A percentile compares a stretch with the other conserved stretches of the same genome.
These are phyloP conservation scores for Petasospora rhodanensis DNA, from an alignment of 1,139 yeast genomes.

Conservation along the genomic window DNA sequence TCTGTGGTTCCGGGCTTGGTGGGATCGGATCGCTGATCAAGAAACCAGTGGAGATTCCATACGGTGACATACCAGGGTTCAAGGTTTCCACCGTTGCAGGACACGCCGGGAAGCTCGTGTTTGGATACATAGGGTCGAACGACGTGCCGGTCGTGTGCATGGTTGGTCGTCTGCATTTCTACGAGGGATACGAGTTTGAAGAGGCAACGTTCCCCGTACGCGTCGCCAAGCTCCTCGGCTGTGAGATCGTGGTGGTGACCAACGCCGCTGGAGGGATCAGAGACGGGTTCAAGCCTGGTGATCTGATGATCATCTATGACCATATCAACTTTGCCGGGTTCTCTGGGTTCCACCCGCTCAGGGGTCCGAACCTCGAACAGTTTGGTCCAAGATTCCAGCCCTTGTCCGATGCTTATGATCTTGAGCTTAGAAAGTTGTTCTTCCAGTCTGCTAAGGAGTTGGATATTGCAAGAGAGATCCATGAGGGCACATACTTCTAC, in stretches of 20 bases:
- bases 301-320: constrained; percentile 83
- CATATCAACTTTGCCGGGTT: constrained; percentile 90
- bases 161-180: constrained; percentile 90
- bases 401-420: constrained; percentile 84
- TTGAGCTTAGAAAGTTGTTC: constrained; percentile 56
- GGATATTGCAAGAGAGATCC: constrained; percentile 53
- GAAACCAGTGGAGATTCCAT: constrained; percentile 50
- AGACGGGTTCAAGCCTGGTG: constrained; percentile 67
- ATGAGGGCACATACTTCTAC: constrained; percentile 83
- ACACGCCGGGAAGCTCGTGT: constrained; percentile 77
- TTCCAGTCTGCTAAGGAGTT: constrained; percentile 50
- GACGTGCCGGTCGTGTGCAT: constrained; percentile 82
- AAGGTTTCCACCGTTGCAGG: constrained; percentile 81
- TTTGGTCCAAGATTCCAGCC: constrained; percentile 89
- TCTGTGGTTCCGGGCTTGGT: constrained; percentile 94
- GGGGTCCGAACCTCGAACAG: constrained; percentile 78
- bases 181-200: constrained; percentile 81
- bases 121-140: constrained; percentile 68
- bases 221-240: constrained; percentile 61
- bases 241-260: constrained; percentile 65
- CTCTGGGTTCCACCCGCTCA: constrained; percentile 80
- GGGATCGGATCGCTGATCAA: constrained; percentile 60
- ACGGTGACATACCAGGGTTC: constrained; percentile 75
- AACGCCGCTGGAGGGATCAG: constrained; percentile 95
- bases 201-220: constrained; percentile 86